Percentiles rank a stretch among this genome's conserved stretches.
These are phyloP conservation scores for Aspergillus ochraceoroseus DNA, from an alignment of 2,329 filamentous ascomycete species.

Conservation along the genomic window DNA sequence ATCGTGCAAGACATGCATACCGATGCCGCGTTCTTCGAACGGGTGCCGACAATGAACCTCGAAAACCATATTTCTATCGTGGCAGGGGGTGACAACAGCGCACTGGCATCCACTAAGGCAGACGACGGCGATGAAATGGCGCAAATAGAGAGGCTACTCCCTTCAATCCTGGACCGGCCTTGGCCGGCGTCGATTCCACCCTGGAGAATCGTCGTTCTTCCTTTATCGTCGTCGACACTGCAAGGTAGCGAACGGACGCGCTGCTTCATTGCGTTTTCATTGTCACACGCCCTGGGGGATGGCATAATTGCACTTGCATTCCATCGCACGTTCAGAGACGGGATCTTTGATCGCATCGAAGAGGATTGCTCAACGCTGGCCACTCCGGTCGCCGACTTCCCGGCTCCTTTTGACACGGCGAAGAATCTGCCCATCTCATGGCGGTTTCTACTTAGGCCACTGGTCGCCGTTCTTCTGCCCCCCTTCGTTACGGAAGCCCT, in stretches of 20 bases:
- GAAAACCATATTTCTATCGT: constrained; percentile 38
- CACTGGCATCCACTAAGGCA: too few species aligned
- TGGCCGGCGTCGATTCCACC: constrained; percentile 33
- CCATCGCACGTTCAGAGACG: constrained; percentile 39
- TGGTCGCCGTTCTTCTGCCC: constrained; percentile 40
- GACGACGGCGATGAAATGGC: constrained; percentile 11
- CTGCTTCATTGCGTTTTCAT: constrained; percentile 41
- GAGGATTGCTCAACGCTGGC: constrained; percentile 14
- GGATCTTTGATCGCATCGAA: background rate
- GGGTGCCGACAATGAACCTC: constrained; percentile 34
- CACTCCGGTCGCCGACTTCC: constrained; percentile 22
- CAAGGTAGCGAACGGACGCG: constrained; percentile 9
- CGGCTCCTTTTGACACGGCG: constrained; percentile 39
- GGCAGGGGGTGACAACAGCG: background rate
- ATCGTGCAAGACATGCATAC: constrained; percentile 35
- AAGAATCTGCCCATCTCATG: constrained; percentile 43
- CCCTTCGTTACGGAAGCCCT: constrained; percentile 30
- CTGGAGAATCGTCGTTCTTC: constrained; percentile 43
- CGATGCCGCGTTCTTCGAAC: constrained; percentile 36
- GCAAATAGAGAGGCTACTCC: constrained; percentile 26
- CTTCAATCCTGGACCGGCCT: constrained; percentile 33
- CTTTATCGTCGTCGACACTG: constrained; percentile 18
- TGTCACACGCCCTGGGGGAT: constrained; percentile 45
- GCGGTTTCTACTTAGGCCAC: constrained; percentile 42
- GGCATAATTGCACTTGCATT: constrained; percentile 43